phyloP scores from a whole-genome alignment of 768 basidiomycete genomes.

The Cystobasidium ongulense region DNA sequence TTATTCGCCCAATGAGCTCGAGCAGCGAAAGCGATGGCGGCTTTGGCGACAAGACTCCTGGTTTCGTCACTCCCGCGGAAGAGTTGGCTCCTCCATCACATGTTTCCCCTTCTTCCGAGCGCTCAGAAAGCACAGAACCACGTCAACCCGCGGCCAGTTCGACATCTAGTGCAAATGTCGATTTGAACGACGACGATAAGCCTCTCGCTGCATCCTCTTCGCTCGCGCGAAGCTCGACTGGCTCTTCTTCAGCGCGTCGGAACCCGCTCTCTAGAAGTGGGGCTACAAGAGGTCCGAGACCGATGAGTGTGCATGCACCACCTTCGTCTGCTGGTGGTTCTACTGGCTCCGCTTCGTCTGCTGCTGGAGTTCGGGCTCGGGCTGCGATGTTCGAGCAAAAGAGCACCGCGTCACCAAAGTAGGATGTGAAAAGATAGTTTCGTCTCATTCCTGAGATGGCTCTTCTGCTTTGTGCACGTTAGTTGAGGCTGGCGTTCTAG shows the following conservation, averaged over 20 bases:
- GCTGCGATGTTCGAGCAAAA: slow-evolving; percentile 23
- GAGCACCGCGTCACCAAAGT: background rate
- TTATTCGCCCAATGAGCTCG: background rate
- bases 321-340: background rate
- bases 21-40: background rate
- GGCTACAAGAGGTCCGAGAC: slow-evolving; percentile 7
- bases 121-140: background rate
- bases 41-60: background rate
- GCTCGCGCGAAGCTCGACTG: background rate
- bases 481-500: too few relatives aligned
- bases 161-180: background rate
- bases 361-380: slow-evolving; percentile 7
- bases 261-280: background rate
- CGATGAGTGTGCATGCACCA: background rate
- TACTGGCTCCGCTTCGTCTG: background rate
- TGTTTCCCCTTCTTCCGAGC: background rate
- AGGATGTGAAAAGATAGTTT: too few relatives aligned
- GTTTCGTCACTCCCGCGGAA: slow-evolving; percentile 9
- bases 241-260: background rate
- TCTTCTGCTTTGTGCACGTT: too few relatives aligned
- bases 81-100: background rate
- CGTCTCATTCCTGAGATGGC: too few relatives aligned
- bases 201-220: background rate
- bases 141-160: background rate
- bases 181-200: background rate